phyloP scores from a whole-genome alignment of 2,329 filamentous ascomycete species.

The Ciborinia camelliae region DNA sequence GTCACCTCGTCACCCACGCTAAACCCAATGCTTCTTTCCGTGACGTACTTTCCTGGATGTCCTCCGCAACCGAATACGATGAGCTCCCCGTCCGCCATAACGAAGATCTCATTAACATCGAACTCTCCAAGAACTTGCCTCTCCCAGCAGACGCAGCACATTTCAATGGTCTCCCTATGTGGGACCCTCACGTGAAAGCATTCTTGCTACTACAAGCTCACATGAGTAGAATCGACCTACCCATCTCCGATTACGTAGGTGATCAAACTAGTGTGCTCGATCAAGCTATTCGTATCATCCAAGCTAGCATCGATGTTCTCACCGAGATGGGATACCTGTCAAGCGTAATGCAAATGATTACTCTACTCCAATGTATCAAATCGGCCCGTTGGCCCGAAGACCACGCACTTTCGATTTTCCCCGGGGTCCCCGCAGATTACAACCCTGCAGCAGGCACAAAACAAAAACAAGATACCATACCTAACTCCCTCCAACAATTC shows the following conservation, averaged over 20 bases:
- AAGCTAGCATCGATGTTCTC: slow-evolving; percentile 90
- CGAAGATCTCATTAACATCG: slow-evolving; percentile 93
- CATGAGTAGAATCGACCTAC: slow-evolving; percentile 87
- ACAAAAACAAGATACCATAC: slow-evolving; percentile 36
- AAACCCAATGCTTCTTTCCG: slow-evolving; percentile 73
- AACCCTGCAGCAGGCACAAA: background rate
- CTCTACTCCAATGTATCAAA: slow-evolving; percentile 86
- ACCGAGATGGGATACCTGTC: slow-evolving; percentile 82
- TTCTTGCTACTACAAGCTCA: slow-evolving; percentile 93
- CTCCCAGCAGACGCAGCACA: slow-evolving; percentile 41
- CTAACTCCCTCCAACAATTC: slow-evolving; percentile 36
- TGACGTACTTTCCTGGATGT: slow-evolving; percentile 89
- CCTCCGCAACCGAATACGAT: slow-evolving; percentile 89
- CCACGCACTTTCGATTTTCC: slow-evolving; percentile 73
- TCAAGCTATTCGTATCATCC: slow-evolving; percentile 93
- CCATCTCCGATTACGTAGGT: slow-evolving; percentile 95
- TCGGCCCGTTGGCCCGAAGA: slow-evolving; percentile 88
- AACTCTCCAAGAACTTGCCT: slow-evolving; percentile 78
- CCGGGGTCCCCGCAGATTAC: slow-evolving; percentile 55
- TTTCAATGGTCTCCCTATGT: slow-evolving; percentile 73
- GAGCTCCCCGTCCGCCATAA: slow-evolving; percentile 97
- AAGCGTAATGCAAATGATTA: slow-evolving; percentile 77
- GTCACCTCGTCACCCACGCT: slow-evolving; percentile 73
- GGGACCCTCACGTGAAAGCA: slow-evolving; percentile 97
- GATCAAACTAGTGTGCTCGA: slow-evolving; percentile 88